Evolutionary conservation across 2,329 filamentous ascomycete species (phyloP).

Genomic region (Colletotrichum sp.): DNA sequence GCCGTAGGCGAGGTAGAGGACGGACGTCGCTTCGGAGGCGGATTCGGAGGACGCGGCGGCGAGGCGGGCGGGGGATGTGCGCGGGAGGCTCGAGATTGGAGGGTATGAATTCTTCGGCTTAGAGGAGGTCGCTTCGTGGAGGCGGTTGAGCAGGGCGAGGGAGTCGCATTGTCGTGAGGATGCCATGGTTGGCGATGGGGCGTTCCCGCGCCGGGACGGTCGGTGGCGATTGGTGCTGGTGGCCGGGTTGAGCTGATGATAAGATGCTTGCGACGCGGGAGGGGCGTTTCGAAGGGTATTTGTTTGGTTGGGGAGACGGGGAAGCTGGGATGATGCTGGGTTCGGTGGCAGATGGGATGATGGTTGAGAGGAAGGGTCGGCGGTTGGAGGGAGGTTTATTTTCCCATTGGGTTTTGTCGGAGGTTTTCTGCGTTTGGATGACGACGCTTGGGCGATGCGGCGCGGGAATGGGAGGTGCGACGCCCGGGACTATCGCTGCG

Average conservation of each 20-base stretch:
- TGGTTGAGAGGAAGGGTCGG: neutral
- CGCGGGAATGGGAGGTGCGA: neutral
- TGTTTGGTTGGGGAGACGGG: neutral
- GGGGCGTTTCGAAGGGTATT: neutral
- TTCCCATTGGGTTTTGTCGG: neutral
- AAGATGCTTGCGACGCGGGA: neutral
- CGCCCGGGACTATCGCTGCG: neutral
- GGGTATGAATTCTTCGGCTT: constrained; percentile 25
- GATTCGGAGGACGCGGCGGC: constrained; percentile 28
- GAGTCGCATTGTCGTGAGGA: neutral
- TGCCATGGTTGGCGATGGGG: neutral
- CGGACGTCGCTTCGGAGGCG: constrained; percentile 41
- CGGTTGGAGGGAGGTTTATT: neutral
- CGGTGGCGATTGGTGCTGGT: neutral
- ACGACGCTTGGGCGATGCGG: neutral
- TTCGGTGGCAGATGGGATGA: neutral
- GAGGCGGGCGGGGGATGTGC: constrained; percentile 42
- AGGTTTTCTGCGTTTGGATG: neutral
- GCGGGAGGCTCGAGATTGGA: constrained; percentile 34
- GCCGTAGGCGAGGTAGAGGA: constrained; percentile 88
- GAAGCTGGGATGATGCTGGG: neutral
- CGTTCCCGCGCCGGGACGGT: neutral
- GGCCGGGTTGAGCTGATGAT: neutral
- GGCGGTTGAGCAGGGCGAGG: neutral
- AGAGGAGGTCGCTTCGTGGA: neutral